Evolutionary conservation across 1,284 basidiomycete species (phyloP), one percentile per base, ranked within the genome.

Genomic region (Cryptococcus neoformans): DNA sequence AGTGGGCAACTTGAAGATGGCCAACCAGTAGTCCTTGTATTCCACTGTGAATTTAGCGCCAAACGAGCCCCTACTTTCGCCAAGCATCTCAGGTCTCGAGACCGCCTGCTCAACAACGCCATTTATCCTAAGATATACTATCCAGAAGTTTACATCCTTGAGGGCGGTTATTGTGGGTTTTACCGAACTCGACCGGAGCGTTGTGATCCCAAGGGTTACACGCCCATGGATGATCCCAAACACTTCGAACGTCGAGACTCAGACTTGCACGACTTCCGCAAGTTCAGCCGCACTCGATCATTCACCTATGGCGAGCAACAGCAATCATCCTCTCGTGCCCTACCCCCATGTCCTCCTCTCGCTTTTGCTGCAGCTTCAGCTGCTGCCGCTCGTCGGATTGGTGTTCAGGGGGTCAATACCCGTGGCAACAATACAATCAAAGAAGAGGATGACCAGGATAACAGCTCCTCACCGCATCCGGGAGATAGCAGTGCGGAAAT

Each of bases 41-140:
- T 99, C 81, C 95, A 99, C 76, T 99, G 95, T 82, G 95, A 99
- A 79, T 98, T 97, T 73, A 94, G 90, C 69, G 87, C 84, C 42
- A 96, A 96, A 79, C 85, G 95, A 51, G 96, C 93, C 2, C 95
- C 95, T 1, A 94, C 93, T 9, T 92, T 96, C 70, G 93, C 96
- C 14, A 92, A 95, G 74, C 87, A 94, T 69, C 81, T 98, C 34
- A 88, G 96, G 57, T 88, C 90, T 42, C 88, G 86, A 69, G 95
- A 99, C 74, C 87, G 96, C 51, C 84, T 86, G 1, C 79, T 90
- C 79, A 97, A 95, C 78, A 85, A 87, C 61, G 87, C 89, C 59
- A 80, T 87, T 41, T 99, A 98, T 74, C 95, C 95, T 6, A 89
- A 85, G 69, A 87, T 98, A 55, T 90, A 92, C 78, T 99, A 93